These are phyloP conservation scores for Sordaria brevicollis DNA, from an alignment of 495 filamentous ascomycete species.

Conservation along the genomic window DNA sequence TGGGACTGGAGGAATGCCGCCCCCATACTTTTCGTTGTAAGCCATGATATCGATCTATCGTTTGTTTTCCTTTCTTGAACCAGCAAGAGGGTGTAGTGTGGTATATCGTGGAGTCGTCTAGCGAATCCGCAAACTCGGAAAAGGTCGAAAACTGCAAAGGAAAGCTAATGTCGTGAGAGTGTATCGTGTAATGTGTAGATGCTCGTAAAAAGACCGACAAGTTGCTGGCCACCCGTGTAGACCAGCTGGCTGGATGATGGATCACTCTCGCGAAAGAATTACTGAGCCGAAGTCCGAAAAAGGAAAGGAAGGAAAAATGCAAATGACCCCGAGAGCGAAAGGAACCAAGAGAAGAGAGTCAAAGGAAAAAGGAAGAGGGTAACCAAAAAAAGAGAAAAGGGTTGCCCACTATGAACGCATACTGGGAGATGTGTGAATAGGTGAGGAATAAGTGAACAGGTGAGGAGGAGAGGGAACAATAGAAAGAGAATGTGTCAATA, in stretches of 20 bases:
- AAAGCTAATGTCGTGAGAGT: not conserved
- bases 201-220: not conserved
- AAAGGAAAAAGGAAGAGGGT: not conserved
- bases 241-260: slow-evolving; percentile 14
- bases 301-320: slow-evolving; percentile 1
- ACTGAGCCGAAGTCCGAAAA: slow-evolving; percentile 4
- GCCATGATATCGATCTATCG: slow-evolving; percentile 6
- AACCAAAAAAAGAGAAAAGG: slow-evolving; percentile 2
- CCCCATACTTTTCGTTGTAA: slow-evolving; percentile 16
- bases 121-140: not conserved
- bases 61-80: not conserved
- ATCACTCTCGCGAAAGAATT: not conserved
- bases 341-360: not conserved
- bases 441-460: slow-evolving; percentile 2
- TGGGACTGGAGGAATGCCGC: slow-evolving; percentile 10
- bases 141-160: not conserved
- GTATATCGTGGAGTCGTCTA: not conserved
- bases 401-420: slow-evolving; percentile 8
- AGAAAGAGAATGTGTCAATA: not conserved
- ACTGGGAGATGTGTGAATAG: slow-evolving; percentile 5
- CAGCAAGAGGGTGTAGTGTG: slow-evolving; percentile 4
- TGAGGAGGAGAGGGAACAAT: slow-evolving; percentile 11
- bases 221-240: slow-evolving; percentile 4
- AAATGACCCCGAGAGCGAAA: slow-evolving; percentile 1
- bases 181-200: not conserved